These are phyloP conservation scores for Physcomitrium patens DNA, from an alignment of 225 moss, liverwort and hornwort species.

Conservation along the genomic window DNA sequence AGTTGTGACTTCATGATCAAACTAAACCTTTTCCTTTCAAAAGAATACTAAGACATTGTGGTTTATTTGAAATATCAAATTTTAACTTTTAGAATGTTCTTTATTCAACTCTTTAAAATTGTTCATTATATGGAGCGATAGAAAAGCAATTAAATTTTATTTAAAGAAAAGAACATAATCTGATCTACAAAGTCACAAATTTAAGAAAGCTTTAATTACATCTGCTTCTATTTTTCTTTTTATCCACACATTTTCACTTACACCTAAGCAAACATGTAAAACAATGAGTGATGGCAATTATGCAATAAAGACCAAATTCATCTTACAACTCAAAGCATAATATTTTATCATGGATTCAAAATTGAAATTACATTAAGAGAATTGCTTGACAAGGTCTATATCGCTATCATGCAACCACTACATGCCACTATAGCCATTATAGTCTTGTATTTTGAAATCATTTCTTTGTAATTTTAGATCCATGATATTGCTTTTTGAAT, in stretches of 20 bases:
- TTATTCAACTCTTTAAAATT: too few relatives aligned
- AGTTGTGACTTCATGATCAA: too few relatives aligned
- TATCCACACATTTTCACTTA: constrained; percentile 8
- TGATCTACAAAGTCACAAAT: constrained; percentile 60
- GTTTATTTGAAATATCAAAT: too few relatives aligned
- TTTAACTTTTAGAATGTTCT: too few relatives aligned
- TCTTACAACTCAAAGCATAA: neutral
- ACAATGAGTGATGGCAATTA: neutral
- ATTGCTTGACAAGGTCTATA: neutral
- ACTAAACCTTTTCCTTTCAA: too few relatives aligned
- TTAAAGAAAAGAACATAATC: too few relatives aligned
- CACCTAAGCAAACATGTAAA: neutral
- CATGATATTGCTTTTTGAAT: too few relatives aligned
- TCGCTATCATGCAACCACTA: neutral
- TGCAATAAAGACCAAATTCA: neutral
- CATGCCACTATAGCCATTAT: neutral
- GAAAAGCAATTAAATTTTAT: too few relatives aligned
- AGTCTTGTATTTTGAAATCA: neutral
- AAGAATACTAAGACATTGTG: too few relatives aligned
- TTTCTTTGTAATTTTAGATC: neutral
- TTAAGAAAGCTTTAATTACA: constrained; percentile 58
- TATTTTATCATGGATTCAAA: neutral
- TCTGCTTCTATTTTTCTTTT: constrained; percentile 17
- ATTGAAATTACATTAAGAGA: neutral
- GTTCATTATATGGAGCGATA: too few relatives aligned